Evolutionary conservation across 2,329 filamentous ascomycete genomes (phyloP), one percentile per base, ranked within the genome.

Genomic region (Colletotrichum noveboracense): DNA sequence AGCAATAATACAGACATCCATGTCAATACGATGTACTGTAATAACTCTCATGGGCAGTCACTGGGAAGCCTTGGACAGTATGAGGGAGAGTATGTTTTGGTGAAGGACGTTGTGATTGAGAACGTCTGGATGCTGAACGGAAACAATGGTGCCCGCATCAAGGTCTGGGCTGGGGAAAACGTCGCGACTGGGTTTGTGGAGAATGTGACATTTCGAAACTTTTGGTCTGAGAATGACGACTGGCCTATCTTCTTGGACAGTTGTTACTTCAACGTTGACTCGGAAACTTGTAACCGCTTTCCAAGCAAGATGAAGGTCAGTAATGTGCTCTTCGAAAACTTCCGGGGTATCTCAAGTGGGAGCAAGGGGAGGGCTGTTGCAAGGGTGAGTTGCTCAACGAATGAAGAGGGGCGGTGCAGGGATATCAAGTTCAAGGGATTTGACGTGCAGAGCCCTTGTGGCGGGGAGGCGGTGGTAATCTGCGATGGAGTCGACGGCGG

Each of bases 141-240:
- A 6, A 79, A 89, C 80, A 89, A 89, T 64, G 90, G 90, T 2
- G 90, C 90, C 1, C 87, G 91, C 5, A 86, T 93, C 56, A 93
- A 93, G 83, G 87, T 88, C 3, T 93, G 91, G 91, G 91, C 91
- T 0, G 91, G 91, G 0, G 83, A 85, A 4, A 83, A 88, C 52
- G 88, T 89, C 1, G 91, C 91, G 3, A 91, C 91, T 70, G 91
- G 91, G 7, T 91, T 88, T 70, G 89, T 93, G 76, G 86, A 89
- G 78, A 93, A 93, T 79, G 85, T 93, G 61, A 93, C 91, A 2
- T 93, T 91, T 86, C 89, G 81, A 32, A 90, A 92, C 81, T 89
- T 92, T 77, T 89, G 87, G 81, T 86, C 90, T 52, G 89, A 89
- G n/a, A 90, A 91, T 77, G 91, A 89, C 12, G 90, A 92, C 77